Evolutionary conservation across 345 rosid genomes (phyloP), one percentile per base, ranked within the genome.

Genomic region (Acer negundo): DNA sequence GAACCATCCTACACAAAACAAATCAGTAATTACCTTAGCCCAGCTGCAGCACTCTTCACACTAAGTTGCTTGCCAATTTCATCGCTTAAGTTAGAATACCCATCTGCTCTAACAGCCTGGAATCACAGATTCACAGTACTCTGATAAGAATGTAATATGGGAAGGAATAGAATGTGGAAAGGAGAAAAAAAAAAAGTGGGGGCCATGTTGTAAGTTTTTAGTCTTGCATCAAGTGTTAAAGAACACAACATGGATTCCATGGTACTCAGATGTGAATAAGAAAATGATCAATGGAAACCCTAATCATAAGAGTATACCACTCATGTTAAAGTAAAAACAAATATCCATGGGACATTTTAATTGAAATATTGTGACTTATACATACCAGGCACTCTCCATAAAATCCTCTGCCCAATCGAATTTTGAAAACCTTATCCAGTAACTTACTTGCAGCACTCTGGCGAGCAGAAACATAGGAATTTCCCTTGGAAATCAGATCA

Each of bases 301-400:
- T 40, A 73, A 68, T 40, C 24, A 59, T n/a, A 74, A 22, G 69
- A 78, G 40, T 17, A 68, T 31, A 73, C 56, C 20, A 47, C 26
- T 24, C 4, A 40, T 2, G 65, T 62, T 16, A 31, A 40, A 65
- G 65, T 35, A 74, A 26, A 47, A 23, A 44, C 26, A 75, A 55
- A 19, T 12, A 24, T 42, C 42, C 38, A 17, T 2, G 19, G 15
- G 12, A 56, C 23, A 59, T 20, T 59, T 42, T 8, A 16, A 59
- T 59, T 59, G 63, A 20, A 59, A 59, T 67, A 47, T 65, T 23
- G 51, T 10, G 55, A 74, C 53, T 67, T 74, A 11, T 31, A 47
- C 44, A 82, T 90, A 95, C 97, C 97, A 95, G 82, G 86, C 97
- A 95, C 73, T 93, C 94, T 83, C 98, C 99, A 85, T 93, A 92